A percentile compares a stretch with the other conserved stretches of the same genome.
Conservation (phyloP, 768 basidiomycete genomes). For the Russula sp. region DNA sequence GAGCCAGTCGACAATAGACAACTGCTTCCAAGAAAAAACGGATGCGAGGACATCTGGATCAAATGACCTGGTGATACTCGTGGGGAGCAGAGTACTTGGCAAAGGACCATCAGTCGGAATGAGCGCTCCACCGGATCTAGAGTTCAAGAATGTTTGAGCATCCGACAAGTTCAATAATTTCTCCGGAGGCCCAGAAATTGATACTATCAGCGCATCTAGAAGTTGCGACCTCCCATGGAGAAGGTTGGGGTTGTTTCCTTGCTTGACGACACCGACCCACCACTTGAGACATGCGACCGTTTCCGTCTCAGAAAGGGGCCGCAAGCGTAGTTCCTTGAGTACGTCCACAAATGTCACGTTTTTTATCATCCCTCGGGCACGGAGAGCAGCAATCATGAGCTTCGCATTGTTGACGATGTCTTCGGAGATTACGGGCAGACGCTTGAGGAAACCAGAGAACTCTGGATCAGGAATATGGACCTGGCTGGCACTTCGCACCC, state of each 20-base stretch:
- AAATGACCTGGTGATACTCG: constrained; percentile 55
- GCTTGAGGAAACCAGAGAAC: constrained; percentile 68
- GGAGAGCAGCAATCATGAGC: constrained; percentile 54
- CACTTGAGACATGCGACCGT: constrained; percentile 80
- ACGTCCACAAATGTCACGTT: constrained; percentile 79
- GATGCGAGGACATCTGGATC: constrained; percentile 39
- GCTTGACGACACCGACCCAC: constrained; percentile 56
- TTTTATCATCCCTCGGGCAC: constrained; percentile 56
- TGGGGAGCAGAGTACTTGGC: constrained; percentile 64
- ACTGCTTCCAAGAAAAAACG: constrained; percentile 73
- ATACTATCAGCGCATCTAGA: constrained; percentile 62
- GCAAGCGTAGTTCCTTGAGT: constrained; percentile 59
- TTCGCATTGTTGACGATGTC: constrained; percentile 48
- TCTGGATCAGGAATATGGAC: constrained; percentile 69
- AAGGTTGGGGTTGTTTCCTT: constrained; percentile 32
- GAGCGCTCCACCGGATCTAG: constrained; percentile 41
- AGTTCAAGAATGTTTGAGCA: constrained; percentile 66
- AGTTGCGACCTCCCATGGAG: constrained; percentile 49
- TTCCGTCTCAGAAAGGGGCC: constrained; percentile 66
- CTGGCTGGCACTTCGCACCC: constrained; percentile 55
- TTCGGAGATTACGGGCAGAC: constrained; percentile 66
- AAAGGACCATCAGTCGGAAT: constrained; percentile 73
- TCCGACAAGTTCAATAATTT: constrained; percentile 61
- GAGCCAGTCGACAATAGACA: constrained; percentile 72
- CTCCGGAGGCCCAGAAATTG: constrained; percentile 36